These are phyloP conservation scores for Talaromyces trachyspermus DNA, from an alignment of 495 filamentous ascomycete genomes.

Conservation along the genomic window DNA sequence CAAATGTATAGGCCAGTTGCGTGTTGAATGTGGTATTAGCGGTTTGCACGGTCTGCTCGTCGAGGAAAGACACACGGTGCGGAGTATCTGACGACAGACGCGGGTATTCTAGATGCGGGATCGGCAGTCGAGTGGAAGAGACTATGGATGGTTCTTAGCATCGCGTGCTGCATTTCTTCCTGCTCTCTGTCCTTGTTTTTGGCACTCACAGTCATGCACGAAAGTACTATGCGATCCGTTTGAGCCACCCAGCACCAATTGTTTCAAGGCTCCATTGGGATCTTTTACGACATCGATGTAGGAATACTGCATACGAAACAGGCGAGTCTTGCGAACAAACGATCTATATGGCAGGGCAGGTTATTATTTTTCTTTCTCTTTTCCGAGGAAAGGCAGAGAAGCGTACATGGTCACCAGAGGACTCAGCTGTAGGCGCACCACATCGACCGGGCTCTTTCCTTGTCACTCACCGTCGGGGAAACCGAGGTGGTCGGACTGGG, in stretches of 20 bases:
- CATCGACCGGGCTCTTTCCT: conserved; percentile 31
- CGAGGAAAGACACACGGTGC: conserved; percentile 36
- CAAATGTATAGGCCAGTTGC: conserved; percentile 39
- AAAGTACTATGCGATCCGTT: conserved; percentile 37
- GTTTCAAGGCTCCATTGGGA: conserved; percentile 28
- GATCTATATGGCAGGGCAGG: conserved; percentile 19
- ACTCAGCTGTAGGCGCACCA: conserved; percentile 28
- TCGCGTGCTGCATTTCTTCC: background rate
- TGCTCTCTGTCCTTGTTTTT: background rate
- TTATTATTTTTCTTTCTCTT: background rate
- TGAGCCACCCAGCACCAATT: conserved; percentile 35
- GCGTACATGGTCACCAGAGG: conserved; percentile 35
- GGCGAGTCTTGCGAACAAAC: conserved; percentile 30
- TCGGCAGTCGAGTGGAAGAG: conserved; percentile 31
- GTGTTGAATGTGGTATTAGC: conserved; percentile 34
- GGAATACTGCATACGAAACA: conserved; percentile 38
- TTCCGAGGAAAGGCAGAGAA: background rate
- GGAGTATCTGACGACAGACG: conserved; percentile 27
- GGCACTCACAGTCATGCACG: conserved; percentile 33
- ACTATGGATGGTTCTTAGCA: conserved; percentile 17
- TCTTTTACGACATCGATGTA: conserved; percentile 39
- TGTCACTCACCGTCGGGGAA: conserved; percentile 24
- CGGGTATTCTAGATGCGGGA: conserved; percentile 41
- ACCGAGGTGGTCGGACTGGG: conserved; percentile 23
- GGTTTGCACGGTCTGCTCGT: conserved; percentile 39